Evolutionary conservation across 1,284 basidiomycete species (phyloP).

Genomic region (Singerocomus inundabilis): DNA sequence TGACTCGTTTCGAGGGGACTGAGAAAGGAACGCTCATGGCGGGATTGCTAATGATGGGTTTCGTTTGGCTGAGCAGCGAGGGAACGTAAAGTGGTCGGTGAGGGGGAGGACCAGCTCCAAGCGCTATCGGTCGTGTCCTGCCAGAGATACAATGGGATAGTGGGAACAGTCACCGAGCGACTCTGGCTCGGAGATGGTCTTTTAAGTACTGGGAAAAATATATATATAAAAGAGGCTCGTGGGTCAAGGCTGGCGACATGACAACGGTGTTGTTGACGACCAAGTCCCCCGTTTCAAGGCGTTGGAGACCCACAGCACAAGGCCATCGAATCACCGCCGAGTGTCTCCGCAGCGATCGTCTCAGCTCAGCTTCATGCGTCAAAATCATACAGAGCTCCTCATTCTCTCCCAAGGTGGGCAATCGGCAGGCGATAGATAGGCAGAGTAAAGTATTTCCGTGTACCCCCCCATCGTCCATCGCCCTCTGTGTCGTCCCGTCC

Average conservation of each 20-base stretch:
- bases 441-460: slow-evolving; percentile 69
- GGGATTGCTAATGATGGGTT: not conserved
- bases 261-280: slow-evolving; percentile 19
- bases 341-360: too few relatives aligned
- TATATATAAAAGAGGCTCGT: too few relatives aligned
- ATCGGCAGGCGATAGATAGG: slow-evolving; percentile 67
- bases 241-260: slow-evolving; percentile 14
- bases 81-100: not conserved
- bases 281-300: not conserved
- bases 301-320: too few relatives aligned
- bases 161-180: too few relatives aligned
- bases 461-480: slow-evolving; percentile 62
- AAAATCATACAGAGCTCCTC: not conserved
- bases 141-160: too few relatives aligned
- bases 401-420: slow-evolving; percentile 39
- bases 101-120: slow-evolving; percentile 27
- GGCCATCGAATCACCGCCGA: too few relatives aligned
- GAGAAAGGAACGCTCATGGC: slow-evolving; percentile 16
- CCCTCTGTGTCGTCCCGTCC: slow-evolving; percentile 39
- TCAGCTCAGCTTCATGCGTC: too few relatives aligned
- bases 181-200: too few relatives aligned
- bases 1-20: slow-evolving; percentile 10
- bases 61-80: not conserved
- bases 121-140: not conserved
- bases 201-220: too few relatives aligned